Base-by-base conservation (phyloP, 2,329 filamentous ascomycete genomes). In the Aspergillus latus region DNA sequence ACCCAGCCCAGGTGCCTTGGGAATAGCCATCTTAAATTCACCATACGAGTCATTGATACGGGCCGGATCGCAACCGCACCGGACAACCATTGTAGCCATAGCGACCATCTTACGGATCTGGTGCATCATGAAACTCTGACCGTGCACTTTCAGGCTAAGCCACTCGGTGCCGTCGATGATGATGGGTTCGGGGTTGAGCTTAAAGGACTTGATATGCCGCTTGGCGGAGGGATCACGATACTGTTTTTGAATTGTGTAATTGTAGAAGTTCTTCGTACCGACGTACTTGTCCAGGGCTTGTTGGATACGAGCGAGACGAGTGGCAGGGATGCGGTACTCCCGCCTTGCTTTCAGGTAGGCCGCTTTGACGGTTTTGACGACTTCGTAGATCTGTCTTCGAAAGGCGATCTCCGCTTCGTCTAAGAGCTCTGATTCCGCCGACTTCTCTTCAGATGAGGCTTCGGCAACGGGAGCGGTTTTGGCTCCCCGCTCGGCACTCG, bases 41-140 rank as follows among this genome's bases (percentile, higher is more conserved):
- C 83, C 84, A 72, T 96, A 96, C 58, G 86, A 90, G 59, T 95
- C 83, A 0, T 77, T 72, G 64, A 99, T 89, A 29, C 89, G 84
- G 9, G 83, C 77, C 3, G 86, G 79, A 3, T 89, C 81, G n/a
- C 87, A 87, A 49, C 91, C 94, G 72, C 89, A 95, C 37, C 94
- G 87, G 5, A 95, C 88, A 5, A 93, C 80, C 58, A 99, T 80
- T 34, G 90, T 86, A 7, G 86, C 90, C 88, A 99, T 92, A 55
- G 90, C 91, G 13, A 99, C 90, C 94, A 99, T 97, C 77, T 97
- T 99, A 68, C 94, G 88, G 74, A 99, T 99, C 78, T 99, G 94
- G 75, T 99, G 94, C 94, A 99, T 99, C 94, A 99, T 99, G 82
- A 99, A 99, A 69, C 88, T 93, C 75, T 99, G 94, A 0, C 94